Base-by-base conservation (phyloP, 306 rosid genomes). In the Casuarina glauca region DNA sequence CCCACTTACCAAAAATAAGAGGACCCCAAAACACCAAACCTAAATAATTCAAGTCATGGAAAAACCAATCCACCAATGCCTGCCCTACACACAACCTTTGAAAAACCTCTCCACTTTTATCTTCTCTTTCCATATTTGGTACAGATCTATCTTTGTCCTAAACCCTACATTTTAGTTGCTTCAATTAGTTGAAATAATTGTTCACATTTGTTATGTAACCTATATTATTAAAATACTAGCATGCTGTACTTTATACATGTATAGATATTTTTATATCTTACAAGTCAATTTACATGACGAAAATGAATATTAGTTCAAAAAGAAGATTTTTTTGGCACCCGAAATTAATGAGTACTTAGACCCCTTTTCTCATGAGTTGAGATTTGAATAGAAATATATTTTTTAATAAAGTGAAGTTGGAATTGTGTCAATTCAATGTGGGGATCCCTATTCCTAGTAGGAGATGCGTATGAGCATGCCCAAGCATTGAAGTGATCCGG, bases 401-500 rank as follows among this genome's bases (percentile, higher is more conserved):
- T 44, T 44, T 5, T 4, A 0, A 5, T 0, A 5, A 6, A 54
- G 9, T 49, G 76, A 54, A 73, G 49, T 36, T 72, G 64, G 48
- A 70, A 78, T 76, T 79, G 49, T 53, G 79, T 79, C 73, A 61
- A 80, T 69, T 70, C 76, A 53, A 63, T 63, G 72, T 74, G 83
- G 82, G 79, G 88, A 87, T 82, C 82, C 86, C 86, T 88, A 87
- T 90, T 91, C 85, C 52, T 49, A 49, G 88, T 74, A 81, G 84
- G 82, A 72, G 81, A 78, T 86, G 87, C 88, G 88, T 87, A 79
- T 80, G 80, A 77, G 71, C 50, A 54, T 67, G 84, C 67, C 67
- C 79, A 77, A 87, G 72, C 82, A 71, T 20, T 54, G 83, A 81
- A 81, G 69, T 79, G 87, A 89, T 94, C 93, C 95, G 46, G 73